Evolutionary conservation across 2,329 filamentous ascomycete genomes (phyloP), one percentile per base, ranked within the genome.

Genomic region (Neocucurbitaria cava): DNA sequence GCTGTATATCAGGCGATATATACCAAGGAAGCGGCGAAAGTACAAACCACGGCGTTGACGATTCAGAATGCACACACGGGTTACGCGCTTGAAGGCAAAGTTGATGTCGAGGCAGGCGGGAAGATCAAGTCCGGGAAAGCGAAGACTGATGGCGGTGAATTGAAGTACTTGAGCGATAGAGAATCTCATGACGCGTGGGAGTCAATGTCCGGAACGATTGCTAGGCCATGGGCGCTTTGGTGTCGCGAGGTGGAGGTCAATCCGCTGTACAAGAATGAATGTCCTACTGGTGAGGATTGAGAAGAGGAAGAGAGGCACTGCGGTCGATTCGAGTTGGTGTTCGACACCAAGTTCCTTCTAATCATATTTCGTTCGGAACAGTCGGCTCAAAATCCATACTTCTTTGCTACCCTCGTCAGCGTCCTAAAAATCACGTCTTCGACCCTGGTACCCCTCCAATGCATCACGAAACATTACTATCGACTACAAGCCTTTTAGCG

Each of bases 1-100:
- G 77, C 74, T 0, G 79, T 81, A 0, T 80, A 76, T 54, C 75
- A 79, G 48, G 75, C 78, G 1, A 75, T 80, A 18, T 81, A 77
- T 59, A 79, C 77, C 5, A 66, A 60, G 20, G 68, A 73, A 48
- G 70, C 71, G 35, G 79, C 79, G 1, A 70, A 74, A 43, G 66
- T 76, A 7, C 79, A 81, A 53, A 78, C 73, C 1, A 68, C 69
- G 1, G 77, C 77, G 2, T 43, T 76, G 46, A 62, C 61, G 6
- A 64, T 76, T 18, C 64, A 66, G 35, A 73, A 74, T 51, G 73
- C 72, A 5, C 59, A 72, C 39, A 70, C 70, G 21, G 73, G 74
- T 1, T 65, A 70, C 21, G 71, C 68, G 7, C 70, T 81, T 24
- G 67, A 79, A 41, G 75, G 77, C 4, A 73, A 77, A 24, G 59